A percentile compares a stretch with the other conserved stretches of the same genome.
Evolutionary conservation across 2,329 filamentous ascomycete genomes (phyloP).

Genomic region (Pleoardoris graminearum): DNA sequence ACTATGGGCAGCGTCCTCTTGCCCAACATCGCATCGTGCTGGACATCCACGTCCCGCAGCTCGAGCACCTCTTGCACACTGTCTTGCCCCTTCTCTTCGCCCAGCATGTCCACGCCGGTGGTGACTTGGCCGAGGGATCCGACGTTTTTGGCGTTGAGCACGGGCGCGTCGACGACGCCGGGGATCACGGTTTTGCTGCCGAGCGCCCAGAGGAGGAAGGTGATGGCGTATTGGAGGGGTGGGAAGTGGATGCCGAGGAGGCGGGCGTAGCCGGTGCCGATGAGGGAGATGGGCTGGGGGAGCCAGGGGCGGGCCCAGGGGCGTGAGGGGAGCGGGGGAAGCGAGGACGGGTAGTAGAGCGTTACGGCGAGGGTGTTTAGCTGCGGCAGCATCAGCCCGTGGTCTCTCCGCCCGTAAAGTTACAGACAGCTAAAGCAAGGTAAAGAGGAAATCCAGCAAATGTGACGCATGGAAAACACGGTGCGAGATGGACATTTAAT

Average conservation of each 20-base stretch:
- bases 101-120: neutral
- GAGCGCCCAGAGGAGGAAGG: slow-evolving; percentile 47
- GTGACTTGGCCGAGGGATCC: slow-evolving; percentile 2
- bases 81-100: slow-evolving; percentile 22
- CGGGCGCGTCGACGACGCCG: slow-evolving; percentile 49
- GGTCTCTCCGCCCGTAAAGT: too few species aligned
- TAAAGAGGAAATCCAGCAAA: too few species aligned
- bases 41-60: slow-evolving; percentile 25
- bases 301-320: slow-evolving; percentile 50
- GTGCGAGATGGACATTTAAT: too few species aligned
- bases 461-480: too few species aligned
- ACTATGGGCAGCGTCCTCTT: slow-evolving; percentile 46
- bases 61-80: slow-evolving; percentile 12
- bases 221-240: slow-evolving; percentile 45
- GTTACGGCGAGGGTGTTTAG: slow-evolving; percentile 52
- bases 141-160: slow-evolving; percentile 30
- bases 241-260: slow-evolving; percentile 46
- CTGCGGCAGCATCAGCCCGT: too few species aligned
- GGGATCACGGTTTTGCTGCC: slow-evolving; percentile 49
- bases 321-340: slow-evolving; percentile 26
- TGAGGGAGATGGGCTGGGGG: slow-evolving; percentile 48
- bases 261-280: slow-evolving; percentile 50
- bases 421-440: too few species aligned
- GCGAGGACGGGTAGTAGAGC: slow-evolving; percentile 50
- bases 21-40: slow-evolving; percentile 24